phyloP scores from a whole-genome alignment of 768 basidiomycete genomes.

The Mycena metata region DNA sequence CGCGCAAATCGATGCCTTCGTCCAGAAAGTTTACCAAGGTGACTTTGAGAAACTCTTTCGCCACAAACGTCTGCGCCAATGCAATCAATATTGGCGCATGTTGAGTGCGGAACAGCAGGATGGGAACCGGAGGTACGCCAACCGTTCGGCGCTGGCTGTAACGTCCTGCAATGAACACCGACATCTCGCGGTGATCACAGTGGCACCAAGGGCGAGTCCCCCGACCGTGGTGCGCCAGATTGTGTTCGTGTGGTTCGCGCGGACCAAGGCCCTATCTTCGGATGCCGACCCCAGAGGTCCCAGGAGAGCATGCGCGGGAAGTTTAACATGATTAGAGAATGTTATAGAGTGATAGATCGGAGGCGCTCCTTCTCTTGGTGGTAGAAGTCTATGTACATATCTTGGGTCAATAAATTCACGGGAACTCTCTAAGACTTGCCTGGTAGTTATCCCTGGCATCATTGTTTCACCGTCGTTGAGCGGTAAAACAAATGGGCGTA shows the following conservation, averaged over 20 bases:
- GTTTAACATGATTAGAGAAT: constrained; percentile 7
- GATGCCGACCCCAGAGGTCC: no score
- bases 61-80: constrained; percentile 14
- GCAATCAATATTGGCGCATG: constrained; percentile 15
- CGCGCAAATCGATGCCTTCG: not conserved
- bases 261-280: no score
- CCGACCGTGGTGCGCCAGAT: constrained; percentile 23
- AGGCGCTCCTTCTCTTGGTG: constrained; percentile 1
- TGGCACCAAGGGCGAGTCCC: not conserved
- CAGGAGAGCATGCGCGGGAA: not conserved
- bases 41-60: constrained; percentile 2
- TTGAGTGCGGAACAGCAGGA: constrained; percentile 13
- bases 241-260: not conserved
- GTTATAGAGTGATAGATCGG: constrained; percentile 22
- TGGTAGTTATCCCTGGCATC: not conserved
- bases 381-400: no score
- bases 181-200: not conserved
- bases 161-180: constrained; percentile 12
- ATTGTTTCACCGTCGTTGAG: constrained; percentile 10
- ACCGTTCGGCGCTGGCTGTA: constrained; percentile 27
- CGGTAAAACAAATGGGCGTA: constrained; percentile 16
- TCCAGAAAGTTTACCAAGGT: not conserved
- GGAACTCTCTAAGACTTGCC: no score
- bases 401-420: no score
- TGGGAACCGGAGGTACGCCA: not conserved